Base-by-base conservation (phyloP, 2,329 filamentous ascomycete genomes). In the Fusarium clavum region DNA sequence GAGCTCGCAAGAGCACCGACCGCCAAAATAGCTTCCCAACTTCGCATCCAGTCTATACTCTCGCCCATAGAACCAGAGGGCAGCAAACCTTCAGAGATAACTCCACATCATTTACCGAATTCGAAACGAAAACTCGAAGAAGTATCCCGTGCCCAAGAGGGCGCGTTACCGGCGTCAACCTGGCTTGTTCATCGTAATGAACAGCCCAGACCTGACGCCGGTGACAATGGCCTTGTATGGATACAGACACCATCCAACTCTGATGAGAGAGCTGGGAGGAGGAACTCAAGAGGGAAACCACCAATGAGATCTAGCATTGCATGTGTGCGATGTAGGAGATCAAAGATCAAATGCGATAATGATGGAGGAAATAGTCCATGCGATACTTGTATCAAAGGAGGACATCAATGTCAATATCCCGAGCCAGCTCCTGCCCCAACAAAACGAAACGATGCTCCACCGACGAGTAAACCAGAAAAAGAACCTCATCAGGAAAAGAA, bases 341-440 rank as follows among this genome's bases (percentile, higher is more conserved):
- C 92, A 77, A 97, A 96, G 81, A 93, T 95, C 77, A 95, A 95
- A 81, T 97, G 93, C 82, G 89, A 93, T 79, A 96, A 96, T 80
- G 87, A 88, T 72, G 92, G 92, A 64, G 87, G 90, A 61, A 87
- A 87, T 67, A 90, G 89, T 18, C 88, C 88, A 18, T 97, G 93
- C 82, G 89, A 92, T 67, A 89, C 90, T 14, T 97, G 93, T 78
- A 87, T 91, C 76, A 89, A 89, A 64, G 88, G 88, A 53, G 89
- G 90, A 46, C 87, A 92, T 76, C 87, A 92, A 64, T 96, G 93
- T 77, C 87, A 87, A 67, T 94, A 94, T 78, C 91, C 92, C 11
- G 82, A 88, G 18, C 63, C 74, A 3, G 61, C 69, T 13, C 62
- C 69, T 16, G 43, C 61, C 11, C 80, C 82, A 11, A 77, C 79